phyloP scores from a whole-genome alignment of 805 yeast species.

The Pichia phayaonensis region DNA sequence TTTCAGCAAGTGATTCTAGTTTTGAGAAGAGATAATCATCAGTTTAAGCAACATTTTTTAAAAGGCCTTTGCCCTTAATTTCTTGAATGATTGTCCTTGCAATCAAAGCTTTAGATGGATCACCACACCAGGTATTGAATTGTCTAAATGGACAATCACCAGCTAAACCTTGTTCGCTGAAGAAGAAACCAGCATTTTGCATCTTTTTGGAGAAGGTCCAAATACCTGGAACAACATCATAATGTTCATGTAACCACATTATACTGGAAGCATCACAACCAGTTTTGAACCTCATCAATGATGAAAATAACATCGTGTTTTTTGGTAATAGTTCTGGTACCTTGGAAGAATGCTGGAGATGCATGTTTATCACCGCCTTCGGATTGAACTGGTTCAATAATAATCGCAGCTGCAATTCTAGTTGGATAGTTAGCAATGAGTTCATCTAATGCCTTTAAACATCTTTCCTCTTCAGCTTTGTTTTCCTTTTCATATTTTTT shows the following conservation, averaged over 20 bases:
- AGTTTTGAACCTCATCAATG: slow-evolving; percentile 67
- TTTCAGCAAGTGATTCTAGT: slow-evolving; percentile 32
- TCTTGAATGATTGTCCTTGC: slow-evolving; percentile 56
- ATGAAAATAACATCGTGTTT: slow-evolving; percentile 53
- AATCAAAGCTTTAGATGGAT: slow-evolving; percentile 59
- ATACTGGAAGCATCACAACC: slow-evolving; percentile 70
- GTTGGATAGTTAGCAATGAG: slow-evolving; percentile 33
- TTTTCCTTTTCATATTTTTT: slow-evolving; percentile 52
- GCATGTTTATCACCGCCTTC: slow-evolving; percentile 78
- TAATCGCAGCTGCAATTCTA: slow-evolving; percentile 44
- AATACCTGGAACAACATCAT: slow-evolving; percentile 56
- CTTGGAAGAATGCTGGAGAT: slow-evolving; percentile 52
- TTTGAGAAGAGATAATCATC: slow-evolving; percentile 47
- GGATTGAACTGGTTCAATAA: slow-evolving; percentile 60
- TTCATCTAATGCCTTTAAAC: slow-evolving; percentile 37
- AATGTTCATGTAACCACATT: slow-evolving; percentile 69
- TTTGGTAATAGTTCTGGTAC: slow-evolving; percentile 50
- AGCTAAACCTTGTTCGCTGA: slow-evolving; percentile 48
- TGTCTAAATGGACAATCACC: slow-evolving; percentile 61
- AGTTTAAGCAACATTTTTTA: slow-evolving; percentile 40
- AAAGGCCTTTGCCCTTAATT: slow-evolving; percentile 40
- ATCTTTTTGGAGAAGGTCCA: slow-evolving; percentile 67
- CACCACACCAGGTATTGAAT: slow-evolving; percentile 77
- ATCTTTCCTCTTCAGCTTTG: slow-evolving; percentile 39
- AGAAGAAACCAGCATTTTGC: slow-evolving; percentile 68